Evolutionary conservation across 441 rosid genomes (phyloP).

Genomic region (Breynia disticha): DNA sequence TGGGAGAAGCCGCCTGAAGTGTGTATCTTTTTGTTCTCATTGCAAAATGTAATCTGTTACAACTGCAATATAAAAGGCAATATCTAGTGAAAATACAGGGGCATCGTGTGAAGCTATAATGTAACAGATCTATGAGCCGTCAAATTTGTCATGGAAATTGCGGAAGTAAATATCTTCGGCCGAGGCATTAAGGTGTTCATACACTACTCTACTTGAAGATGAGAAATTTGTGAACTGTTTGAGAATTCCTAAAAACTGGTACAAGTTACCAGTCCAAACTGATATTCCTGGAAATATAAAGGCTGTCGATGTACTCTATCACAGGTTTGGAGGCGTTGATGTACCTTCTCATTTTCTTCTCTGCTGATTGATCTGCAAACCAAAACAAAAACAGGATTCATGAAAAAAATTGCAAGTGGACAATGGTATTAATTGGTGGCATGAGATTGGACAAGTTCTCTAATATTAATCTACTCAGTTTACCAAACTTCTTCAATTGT

Average conservation of each 20-base stretch:
- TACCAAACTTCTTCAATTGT: no score
- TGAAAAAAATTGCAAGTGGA: neutral
- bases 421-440: neutral
- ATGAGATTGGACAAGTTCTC: no score
- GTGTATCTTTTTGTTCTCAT: neutral
- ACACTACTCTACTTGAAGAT: neutral
- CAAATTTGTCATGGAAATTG: no score
- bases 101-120: no score
- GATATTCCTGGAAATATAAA: constrained; percentile 62
- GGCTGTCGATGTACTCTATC: constrained; percentile 62
- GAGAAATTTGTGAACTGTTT: neutral
- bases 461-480: no score
- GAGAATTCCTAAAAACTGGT: neutral
- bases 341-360: constrained; percentile 73
- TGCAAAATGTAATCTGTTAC: neutral
- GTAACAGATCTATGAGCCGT: no score
- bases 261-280: constrained; percentile 68
- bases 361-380: constrained; percentile 54
- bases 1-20: constrained; percentile 8
- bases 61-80: no score
- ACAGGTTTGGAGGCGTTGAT: constrained; percentile 54
- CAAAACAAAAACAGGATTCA: neutral
- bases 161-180: neutral
- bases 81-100: no score
- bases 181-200: neutral